phyloP scores from a whole-genome alignment of 768 basidiomycete species.

The Paxillus ammoniavirescens region DNA sequence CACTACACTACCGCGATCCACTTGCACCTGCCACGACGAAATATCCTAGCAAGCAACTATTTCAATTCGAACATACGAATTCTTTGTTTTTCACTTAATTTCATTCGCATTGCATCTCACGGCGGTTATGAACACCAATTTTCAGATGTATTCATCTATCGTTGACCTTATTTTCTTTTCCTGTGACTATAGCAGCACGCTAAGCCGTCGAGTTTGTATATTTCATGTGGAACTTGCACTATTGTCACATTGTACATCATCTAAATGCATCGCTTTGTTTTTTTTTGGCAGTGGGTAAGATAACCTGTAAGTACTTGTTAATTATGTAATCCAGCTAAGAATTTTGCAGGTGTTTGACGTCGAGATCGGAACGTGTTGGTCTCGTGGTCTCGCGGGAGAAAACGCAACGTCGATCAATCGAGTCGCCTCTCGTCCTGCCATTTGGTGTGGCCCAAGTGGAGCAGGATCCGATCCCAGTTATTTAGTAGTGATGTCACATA shows the following conservation, averaged over 20 bases:
- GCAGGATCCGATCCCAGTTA: too few species aligned
- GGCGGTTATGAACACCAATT: conserved; percentile 11
- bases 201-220: conserved; percentile 9
- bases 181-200: neutral
- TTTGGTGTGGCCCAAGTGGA: too few species aligned
- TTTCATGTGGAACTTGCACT: conserved; percentile 21
- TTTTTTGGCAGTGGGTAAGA: neutral
- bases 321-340: too few species aligned
- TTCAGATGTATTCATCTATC: conserved; percentile 18
- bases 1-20: neutral
- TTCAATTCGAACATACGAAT: conserved; percentile 17
- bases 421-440: too few species aligned
- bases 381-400: too few species aligned
- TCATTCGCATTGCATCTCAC: conserved; percentile 14
- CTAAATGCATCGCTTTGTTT: conserved; percentile 2
- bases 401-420: too few species aligned
- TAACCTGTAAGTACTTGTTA: too few species aligned
- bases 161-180: conserved; percentile 5
- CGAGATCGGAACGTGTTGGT: too few species aligned
- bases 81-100: conserved; percentile 9
- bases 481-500: too few species aligned
- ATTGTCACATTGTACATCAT: conserved; percentile 4
- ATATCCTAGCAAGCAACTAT: conserved; percentile 16
- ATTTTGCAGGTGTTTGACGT: too few species aligned
- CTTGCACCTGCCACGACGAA: neutral